Base-by-base conservation (phyloP, 2,329 filamentous ascomycete genomes). In the Ramularia endophylla region DNA sequence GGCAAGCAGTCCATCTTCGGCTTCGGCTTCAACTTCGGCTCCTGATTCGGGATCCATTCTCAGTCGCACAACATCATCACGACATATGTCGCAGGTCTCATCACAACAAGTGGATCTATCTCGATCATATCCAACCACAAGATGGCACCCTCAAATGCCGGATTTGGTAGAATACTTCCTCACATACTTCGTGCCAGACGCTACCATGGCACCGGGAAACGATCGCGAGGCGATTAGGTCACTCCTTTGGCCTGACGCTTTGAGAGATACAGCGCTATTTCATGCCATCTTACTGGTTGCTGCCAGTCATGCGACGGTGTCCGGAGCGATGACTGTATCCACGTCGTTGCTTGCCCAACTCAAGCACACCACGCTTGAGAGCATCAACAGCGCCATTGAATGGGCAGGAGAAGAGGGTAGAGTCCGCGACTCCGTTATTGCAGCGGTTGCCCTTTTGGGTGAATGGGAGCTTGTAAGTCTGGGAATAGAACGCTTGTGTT, bases 391-490 rank as follows among this genome's bases (percentile, higher is more conserved):
- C 35, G 44, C 42, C 11, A 44, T 48, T 29, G 25, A 9, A 20
- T 32, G 31, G 38, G 43, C 46, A 17, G 33, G 17, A 9, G 37
- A 38, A 27, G 38, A 43, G 27, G 41, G 36, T 3, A 34, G 11
- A 32, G 35, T 51, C 38, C 43, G 41, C 22, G 49, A 53, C 22
- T 38, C 45, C 12, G 36, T 48, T 12, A 46, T 51, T 16, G 44
- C 40, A 27, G 47, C 48, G 7, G 49, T 53, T 29, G 47, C 46
- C 8, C 29, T 53, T n/a, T 27, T 53, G 13, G 49, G 44, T 6
- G 44, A 35, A 5, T 53, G 51, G 51, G 51, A 53, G 37, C 42
- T 52, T 15, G 48, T 51, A 27, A 39, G 48, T 42, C 27, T 36
- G 17, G 9, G 37, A 15, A 27, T 20, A 7, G 18, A 33, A 42